These are phyloP conservation scores for Zymoseptoria passerinii DNA, from an alignment of 2,329 filamentous ascomycete genomes.

Conservation along the genomic window DNA sequence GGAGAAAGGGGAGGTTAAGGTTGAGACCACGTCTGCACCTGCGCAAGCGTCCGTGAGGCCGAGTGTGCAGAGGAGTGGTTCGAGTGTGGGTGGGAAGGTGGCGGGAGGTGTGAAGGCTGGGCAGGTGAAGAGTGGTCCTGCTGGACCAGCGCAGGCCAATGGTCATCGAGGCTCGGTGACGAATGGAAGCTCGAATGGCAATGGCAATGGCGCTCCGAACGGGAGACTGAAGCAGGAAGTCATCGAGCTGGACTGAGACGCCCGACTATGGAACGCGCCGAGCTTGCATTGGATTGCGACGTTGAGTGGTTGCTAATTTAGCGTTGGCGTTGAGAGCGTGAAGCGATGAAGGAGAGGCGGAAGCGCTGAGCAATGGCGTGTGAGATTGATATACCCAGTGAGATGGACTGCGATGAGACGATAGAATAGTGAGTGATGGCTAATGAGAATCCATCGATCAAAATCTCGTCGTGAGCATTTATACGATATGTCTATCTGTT, in stretches of 20 bases:
- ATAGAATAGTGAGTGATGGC: no score
- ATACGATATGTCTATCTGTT: no score
- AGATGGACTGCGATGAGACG: background rate
- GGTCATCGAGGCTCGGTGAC: no score
- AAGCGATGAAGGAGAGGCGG: background rate
- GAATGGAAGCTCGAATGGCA: background rate
- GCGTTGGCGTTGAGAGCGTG: background rate
- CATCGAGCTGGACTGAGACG: background rate
- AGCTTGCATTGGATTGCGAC: no score
- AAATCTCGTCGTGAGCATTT: no score
- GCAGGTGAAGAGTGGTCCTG: background rate
- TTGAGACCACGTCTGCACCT: background rate
- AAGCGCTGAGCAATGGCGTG: background rate
- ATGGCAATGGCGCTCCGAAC: background rate
- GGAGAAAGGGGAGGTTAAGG: background rate
- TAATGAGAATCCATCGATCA: no score
- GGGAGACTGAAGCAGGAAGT: background rate
- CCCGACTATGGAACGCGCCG: background rate
- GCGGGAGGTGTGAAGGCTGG: background rate
- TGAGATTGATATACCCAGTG: background rate
- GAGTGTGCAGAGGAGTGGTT: background rate
- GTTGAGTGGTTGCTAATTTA: background rate
- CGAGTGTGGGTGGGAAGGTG: background rate
- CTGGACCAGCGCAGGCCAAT: background rate
- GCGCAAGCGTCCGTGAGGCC: background rate